These are phyloP conservation scores for Penicillium bovifimosum DNA, from an alignment of 495 filamentous ascomycete genomes.

Conservation along the genomic window DNA sequence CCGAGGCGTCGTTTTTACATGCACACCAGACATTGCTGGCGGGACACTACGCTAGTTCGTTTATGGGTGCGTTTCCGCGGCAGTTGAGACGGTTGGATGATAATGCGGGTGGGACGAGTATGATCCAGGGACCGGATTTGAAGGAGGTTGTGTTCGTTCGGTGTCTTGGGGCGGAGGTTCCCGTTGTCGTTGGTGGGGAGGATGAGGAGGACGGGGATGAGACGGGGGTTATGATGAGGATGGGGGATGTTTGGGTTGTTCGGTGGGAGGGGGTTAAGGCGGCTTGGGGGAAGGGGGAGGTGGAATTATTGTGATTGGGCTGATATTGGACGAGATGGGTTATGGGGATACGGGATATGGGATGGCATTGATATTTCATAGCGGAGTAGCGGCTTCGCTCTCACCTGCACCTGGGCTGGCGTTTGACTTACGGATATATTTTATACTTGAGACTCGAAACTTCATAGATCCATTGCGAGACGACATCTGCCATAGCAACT, in stretches of 20 bases:
- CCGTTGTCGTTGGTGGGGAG: constrained; percentile 49
- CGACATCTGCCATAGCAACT: not conserved
- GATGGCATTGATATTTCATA: not conserved
- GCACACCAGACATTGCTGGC: constrained; percentile 78
- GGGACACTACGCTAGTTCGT: constrained; percentile 72
- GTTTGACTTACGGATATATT: not conserved
- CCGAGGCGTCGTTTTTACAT: constrained; percentile 71
- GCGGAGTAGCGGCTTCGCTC: constrained; percentile 2
- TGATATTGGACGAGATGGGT: not conserved
- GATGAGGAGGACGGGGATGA: constrained; percentile 52
- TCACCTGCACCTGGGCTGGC: not conserved
- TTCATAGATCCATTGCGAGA: not conserved
- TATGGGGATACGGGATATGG: not conserved
- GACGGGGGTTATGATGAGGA: constrained; percentile 55
- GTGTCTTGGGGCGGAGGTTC: constrained; percentile 54
- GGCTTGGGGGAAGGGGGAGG: constrained; percentile 64
- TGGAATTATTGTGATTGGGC: constrained; percentile 70
- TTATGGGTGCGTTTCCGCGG: constrained; percentile 73
- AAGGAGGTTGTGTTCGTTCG: constrained; percentile 80
- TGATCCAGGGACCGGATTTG: constrained; percentile 83
- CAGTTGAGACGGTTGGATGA: constrained; percentile 79
- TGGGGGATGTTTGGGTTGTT: constrained; percentile 81
- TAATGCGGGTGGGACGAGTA: constrained; percentile 78
- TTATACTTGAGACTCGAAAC: not conserved
- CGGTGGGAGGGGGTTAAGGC: constrained; percentile 77